These are phyloP conservation scores for Fusarium graminum DNA, from an alignment of 2,329 filamentous ascomycete genomes.

Conservation along the genomic window DNA sequence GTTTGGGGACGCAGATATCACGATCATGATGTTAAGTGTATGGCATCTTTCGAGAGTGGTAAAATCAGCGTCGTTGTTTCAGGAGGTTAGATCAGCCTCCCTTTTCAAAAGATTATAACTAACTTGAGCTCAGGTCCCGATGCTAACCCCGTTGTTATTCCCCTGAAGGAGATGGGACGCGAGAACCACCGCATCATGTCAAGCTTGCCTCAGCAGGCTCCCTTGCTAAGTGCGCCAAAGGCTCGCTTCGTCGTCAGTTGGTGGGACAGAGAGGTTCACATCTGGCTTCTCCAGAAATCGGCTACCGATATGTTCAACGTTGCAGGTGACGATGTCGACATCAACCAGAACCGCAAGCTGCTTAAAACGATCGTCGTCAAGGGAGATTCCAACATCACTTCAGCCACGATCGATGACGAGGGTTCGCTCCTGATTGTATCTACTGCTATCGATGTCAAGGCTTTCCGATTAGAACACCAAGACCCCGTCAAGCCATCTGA, in stretches of 20 bases:
- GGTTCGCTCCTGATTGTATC: conserved; percentile 82
- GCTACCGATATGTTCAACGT: conserved; percentile 61
- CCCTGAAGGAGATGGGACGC: conserved; percentile 78
- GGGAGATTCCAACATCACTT: conserved; percentile 86
- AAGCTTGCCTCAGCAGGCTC: conserved; percentile 83
- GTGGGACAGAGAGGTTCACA: conserved; percentile 89
- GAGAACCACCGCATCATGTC: conserved; percentile 87
- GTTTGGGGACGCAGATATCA: conserved; percentile 89
- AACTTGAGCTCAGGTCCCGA: conserved; percentile 75
- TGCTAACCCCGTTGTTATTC: conserved; percentile 83
- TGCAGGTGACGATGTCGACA: conserved; percentile 56
- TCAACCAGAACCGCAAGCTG: conserved; percentile 71
- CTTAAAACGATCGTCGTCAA: conserved; percentile 76
- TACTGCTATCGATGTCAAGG: conserved; percentile 79
- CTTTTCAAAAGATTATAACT: not conserved
- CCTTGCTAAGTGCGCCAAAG: conserved; percentile 77
- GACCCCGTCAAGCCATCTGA: conserved; percentile 65
- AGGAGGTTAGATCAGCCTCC: conserved; percentile 74
- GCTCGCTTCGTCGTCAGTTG: conserved; percentile 86
- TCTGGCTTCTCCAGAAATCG: conserved; percentile 75
- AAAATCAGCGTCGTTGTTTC: conserved; percentile 89
- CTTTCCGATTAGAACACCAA: conserved; percentile 75
- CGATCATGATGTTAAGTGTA: conserved; percentile 92
- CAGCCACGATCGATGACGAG: conserved; percentile 76
- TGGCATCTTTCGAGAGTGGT: conserved; percentile 88